Conservation (phyloP, 129 eudicot genomes). For the Deinandra increscens region DNA sequence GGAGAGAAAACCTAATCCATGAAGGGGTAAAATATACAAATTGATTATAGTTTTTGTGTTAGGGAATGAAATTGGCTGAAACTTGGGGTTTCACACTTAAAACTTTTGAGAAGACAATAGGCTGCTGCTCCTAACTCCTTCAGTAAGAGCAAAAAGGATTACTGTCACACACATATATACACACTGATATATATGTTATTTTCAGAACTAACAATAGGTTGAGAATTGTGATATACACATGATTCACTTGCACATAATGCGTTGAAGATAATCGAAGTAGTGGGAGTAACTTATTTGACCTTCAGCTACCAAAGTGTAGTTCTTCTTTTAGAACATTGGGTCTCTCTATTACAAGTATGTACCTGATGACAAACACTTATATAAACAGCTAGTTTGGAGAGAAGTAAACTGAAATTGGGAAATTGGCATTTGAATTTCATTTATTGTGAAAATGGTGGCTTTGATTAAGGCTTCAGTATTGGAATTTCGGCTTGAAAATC, state of each 20-base stretch:
- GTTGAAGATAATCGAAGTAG: too few species aligned
- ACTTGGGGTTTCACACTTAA: neutral
- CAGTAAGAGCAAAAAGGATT: neutral
- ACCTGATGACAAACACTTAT: neutral
- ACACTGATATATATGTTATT: too few species aligned
- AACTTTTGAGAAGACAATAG: neutral
- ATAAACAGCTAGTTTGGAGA: conserved; percentile 10
- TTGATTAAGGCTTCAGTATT: neutral
- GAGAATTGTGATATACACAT: too few species aligned
- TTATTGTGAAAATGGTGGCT: neutral
- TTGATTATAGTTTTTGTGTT: neutral
- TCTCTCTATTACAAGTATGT: neutral
- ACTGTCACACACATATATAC: neutral
- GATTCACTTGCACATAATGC: too few species aligned
- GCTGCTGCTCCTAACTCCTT: neutral
- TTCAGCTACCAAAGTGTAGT: neutral
- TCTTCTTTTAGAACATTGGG: too few species aligned
- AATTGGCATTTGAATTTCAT: neutral
- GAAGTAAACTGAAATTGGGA: neutral
- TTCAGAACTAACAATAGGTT: too few species aligned
- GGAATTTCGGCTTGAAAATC: conserved; percentile 11
- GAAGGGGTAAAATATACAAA: neutral
- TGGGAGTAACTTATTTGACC: neutral
- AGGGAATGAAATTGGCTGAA: neutral
- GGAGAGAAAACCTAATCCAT: neutral